phyloP scores from a whole-genome alignment of 495 filamentous ascomycete species.

The Aspergillus bertholletiae region DNA sequence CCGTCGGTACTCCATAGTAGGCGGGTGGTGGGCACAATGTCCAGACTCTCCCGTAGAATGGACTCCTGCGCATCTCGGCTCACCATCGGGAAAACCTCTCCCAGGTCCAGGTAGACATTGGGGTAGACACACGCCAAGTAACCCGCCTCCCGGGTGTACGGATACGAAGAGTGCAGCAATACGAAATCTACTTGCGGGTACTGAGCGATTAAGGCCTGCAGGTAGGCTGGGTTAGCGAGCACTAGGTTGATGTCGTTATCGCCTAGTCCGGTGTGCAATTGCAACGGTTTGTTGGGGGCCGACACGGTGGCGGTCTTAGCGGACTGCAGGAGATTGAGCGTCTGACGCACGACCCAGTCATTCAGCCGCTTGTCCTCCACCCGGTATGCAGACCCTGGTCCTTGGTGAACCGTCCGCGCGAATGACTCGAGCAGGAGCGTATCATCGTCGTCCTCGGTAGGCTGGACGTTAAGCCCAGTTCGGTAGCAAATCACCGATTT shows the following conservation, averaged over 20 bases:
- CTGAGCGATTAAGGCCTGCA: conserved; percentile 69
- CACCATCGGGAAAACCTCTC: conserved; percentile 80
- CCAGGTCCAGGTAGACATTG: conserved; percentile 83
- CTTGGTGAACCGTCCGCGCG: conserved; percentile 23
- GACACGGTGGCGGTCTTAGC: conserved; percentile 8
- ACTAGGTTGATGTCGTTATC: conserved; percentile 76
- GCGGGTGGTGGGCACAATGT: conserved; percentile 73
- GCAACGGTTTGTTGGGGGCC: conserved; percentile 63
- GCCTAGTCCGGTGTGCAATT: conserved; percentile 85
- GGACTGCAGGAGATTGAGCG: conserved; percentile 31
- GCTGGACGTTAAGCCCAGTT: conserved; percentile 58
- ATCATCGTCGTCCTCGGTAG: conserved; percentile 23
- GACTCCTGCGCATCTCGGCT: conserved; percentile 76
- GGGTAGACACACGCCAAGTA: conserved; percentile 78
- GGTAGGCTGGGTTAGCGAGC: conserved; percentile 68
- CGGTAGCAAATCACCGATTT: conserved; percentile 85
- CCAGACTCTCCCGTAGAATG: conserved; percentile 69
- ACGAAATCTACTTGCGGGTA: conserved; percentile 72
- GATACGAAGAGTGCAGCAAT: conserved; percentile 80
- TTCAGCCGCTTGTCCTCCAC: conserved; percentile 63
- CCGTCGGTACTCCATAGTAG: conserved; percentile 85
- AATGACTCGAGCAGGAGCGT: conserved; percentile 27
- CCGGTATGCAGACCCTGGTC: conserved; percentile 37
- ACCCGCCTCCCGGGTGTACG: conserved; percentile 76
- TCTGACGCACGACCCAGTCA: conserved; percentile 58